phyloP scores from a whole-genome alignment of 306 rosid species.

The Gastrolobium villosum region DNA sequence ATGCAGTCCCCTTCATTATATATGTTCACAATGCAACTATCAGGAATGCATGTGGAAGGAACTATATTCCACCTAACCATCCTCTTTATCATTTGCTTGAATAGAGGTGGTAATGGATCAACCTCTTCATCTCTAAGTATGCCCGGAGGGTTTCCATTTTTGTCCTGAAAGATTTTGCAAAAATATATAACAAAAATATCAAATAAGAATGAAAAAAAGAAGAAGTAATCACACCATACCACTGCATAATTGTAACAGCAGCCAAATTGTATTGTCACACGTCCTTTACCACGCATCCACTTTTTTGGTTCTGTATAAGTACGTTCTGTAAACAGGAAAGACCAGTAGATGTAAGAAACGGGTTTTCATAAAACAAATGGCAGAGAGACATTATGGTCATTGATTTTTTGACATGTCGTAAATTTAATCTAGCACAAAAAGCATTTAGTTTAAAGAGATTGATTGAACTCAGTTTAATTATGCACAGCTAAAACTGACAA shows the following conservation, averaged over 20 bases:
- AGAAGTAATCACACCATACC: conserved; percentile 44
- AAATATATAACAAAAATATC: neutral
- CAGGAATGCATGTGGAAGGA: conserved; percentile 61
- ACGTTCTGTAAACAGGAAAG: conserved; percentile 51
- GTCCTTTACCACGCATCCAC: conserved; percentile 84
- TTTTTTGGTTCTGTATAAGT: conserved; percentile 70
- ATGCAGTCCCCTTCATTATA: conserved; percentile 76
- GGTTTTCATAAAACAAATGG: neutral
- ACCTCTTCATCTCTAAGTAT: conserved; percentile 65
- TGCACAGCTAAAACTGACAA: neutral
- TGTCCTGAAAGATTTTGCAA: conserved; percentile 57
- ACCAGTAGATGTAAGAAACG: conserved; percentile 19
- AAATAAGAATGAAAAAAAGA: neutral
- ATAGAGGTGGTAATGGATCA: conserved; percentile 66
- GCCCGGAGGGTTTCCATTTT: conserved; percentile 67
- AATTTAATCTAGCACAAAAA: neutral
- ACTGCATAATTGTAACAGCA: conserved; percentile 75
- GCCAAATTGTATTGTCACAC: conserved; percentile 72
- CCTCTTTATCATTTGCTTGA: conserved; percentile 71
- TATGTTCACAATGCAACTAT: conserved; percentile 82
- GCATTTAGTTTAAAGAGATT: neutral
- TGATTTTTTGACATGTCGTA: neutral
- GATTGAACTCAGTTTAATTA: neutral
- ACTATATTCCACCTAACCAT: conserved; percentile 62
- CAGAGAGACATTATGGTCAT: neutral